Evolutionary conservation across 495 filamentous ascomycete genomes (phyloP), one percentile per base, ranked within the genome.

Genomic region (Hypomontagnella submonticulosa): DNA sequence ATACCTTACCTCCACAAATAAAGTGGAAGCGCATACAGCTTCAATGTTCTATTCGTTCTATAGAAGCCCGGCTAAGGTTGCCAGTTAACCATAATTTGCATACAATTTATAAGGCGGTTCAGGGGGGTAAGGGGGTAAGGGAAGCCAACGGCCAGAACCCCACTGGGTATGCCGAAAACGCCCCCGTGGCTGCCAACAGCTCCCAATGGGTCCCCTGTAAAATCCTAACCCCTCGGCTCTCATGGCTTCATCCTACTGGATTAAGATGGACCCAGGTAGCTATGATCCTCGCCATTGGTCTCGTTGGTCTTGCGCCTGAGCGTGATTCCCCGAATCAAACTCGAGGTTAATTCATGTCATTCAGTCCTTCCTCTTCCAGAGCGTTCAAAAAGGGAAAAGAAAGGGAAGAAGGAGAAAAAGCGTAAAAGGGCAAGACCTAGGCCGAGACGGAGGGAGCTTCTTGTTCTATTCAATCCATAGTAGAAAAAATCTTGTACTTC

Each of bases 321-420:
- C 66, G 65, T 68, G 66, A 63, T 69, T 69, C 59, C 66, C 66
- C 66, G 66, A 69, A 63, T 69, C 66, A 63, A 63, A 54, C 41
- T 67, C 52, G 36, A 69, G 54, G 65, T 40, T 41, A 19, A 38
- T 68, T 59, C 50, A 47, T 54, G 42, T 57, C 37, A 43, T 67
- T 54, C 55, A 69, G 63, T 63, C 66, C 66, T 69, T 63, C 60
- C 66, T 69, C 56, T 63, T 68, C 58, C 47, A 67, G n/a, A n/a
- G 65, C 50, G 42, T 32, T 63, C 48, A 11, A 61, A 68, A 60
- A 34, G 48, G 65, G 23, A 63, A 38, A 67, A 63, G 52, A 52
- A 62, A 57, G 37, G 50, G 40, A 51, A 57, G 32, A 53, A 52
- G 40, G 40, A 43, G 36, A 42, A 42, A 33, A 61, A 15, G 9